phyloP scores from a whole-genome alignment of 805 yeast species.

The Ogataea corticis region DNA sequence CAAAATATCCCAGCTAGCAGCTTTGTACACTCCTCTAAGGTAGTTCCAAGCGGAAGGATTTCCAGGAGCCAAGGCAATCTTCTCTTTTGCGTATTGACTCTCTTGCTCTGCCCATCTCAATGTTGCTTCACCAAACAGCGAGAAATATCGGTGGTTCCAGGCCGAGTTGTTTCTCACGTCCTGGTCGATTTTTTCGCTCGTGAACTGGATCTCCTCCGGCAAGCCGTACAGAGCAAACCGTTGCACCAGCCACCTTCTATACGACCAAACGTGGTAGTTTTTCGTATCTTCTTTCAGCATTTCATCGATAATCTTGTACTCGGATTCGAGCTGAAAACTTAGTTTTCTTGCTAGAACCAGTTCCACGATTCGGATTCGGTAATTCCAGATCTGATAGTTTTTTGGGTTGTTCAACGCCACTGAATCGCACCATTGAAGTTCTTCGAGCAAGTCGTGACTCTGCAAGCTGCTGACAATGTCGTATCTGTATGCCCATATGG shows the following conservation, averaged over 20 bases:
- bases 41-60: conserved; percentile 90
- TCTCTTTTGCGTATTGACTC: conserved; percentile 46
- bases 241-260: conserved; percentile 78
- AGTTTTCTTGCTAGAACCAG: conserved; percentile 15
- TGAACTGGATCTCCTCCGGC: conserved; percentile 52
- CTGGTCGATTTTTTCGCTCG: conserved; percentile 44
- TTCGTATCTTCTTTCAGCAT: conserved; percentile 81
- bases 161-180: conserved; percentile 91
- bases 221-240: conserved; percentile 49
- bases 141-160: conserved; percentile 83
- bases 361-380: conserved; percentile 67
- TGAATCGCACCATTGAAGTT: conserved; percentile 77
- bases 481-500: conserved; percentile 78
- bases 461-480: conserved; percentile 46
- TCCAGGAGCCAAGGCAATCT: conserved; percentile 66
- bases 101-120: conserved; percentile 42
- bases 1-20: conserved; percentile 28
- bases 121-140: conserved; percentile 37
- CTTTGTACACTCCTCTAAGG: conserved; percentile 54
- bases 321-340: conserved; percentile 49
- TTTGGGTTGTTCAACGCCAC: conserved; percentile 77
- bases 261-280: conserved; percentile 97
- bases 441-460: conserved; percentile 43
- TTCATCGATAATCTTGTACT: conserved; percentile 60
- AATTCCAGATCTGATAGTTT: conserved; percentile 97